Conservation (phyloP, 1,139 yeast species). For the Wickerhamomyces sp. region DNA sequence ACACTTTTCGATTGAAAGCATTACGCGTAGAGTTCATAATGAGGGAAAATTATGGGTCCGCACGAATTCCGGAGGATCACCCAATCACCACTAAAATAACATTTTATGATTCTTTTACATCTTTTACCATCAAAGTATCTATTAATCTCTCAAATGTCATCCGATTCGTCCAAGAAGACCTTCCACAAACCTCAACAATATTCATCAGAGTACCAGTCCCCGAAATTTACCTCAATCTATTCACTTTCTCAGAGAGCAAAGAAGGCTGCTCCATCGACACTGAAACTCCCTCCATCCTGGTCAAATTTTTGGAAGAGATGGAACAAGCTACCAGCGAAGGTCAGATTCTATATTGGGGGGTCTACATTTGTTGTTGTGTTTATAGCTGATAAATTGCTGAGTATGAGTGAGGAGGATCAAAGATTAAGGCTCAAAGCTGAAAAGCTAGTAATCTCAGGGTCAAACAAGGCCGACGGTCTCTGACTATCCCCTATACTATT, state of each 20-base stretch:
- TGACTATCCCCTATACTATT: too few species aligned
- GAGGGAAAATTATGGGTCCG: too few species aligned
- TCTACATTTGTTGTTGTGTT: conserved; percentile 20
- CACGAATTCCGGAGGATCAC: too few species aligned
- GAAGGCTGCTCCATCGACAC: background rate
- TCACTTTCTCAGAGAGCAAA: background rate
- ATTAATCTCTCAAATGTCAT: background rate
- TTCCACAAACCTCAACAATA: background rate
- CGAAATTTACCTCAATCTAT: background rate
- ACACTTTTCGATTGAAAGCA: too few species aligned
- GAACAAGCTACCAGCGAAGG: conserved; percentile 14
- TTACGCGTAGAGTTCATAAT: too few species aligned
- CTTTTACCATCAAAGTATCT: background rate
- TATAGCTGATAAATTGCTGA: conserved; percentile 16
- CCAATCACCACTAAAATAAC: background rate
- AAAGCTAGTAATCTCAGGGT: conserved; percentile 1
- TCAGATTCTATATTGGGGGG: conserved; percentile 18
- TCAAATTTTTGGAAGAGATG: conserved; percentile 10
- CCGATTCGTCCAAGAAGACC: background rate
- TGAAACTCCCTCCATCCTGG: background rate
- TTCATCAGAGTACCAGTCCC: background rate
- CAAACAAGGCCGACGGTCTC: background rate
- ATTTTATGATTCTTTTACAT: too few species aligned
- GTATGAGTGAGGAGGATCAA: conserved; percentile 9
- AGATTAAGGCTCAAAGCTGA: conserved; percentile 6